Evolutionary conservation across 768 basidiomycete genomes (phyloP), one percentile per base, ranked within the genome.

Genomic region (Tephrocybe sp.): DNA sequence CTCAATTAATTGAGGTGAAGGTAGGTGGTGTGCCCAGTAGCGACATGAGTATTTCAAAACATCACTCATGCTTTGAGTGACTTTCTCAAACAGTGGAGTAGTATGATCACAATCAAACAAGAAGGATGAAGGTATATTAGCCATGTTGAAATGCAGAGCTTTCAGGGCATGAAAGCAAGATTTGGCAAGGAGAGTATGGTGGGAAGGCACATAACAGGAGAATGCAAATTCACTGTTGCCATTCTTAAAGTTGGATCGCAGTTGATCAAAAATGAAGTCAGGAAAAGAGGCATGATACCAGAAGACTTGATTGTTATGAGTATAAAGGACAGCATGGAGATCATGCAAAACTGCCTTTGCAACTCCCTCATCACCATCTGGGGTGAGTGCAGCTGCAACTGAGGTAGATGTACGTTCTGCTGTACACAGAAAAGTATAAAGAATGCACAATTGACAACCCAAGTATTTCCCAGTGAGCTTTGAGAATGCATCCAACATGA

Each of bases 201-300:
- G n/a, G n/a, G n/a, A n/a, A n/a, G n/a, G n/a, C n/a, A n/a, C n/a
- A n/a, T n/a, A n/a, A n/a, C n/a, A n/a, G n/a, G n/a, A n/a, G n/a
- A n/a, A n/a, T n/a, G n/a, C n/a, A 45, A 34, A 3, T 17, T 34
- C 32, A 14, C 17, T 5, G 10, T 45, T 14, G 8, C 6, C 15
- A 34, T 14, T 14, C 11, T 15, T 8, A 36, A 24, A 45, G 8
- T 34, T 45, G 4, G 45, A 45, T 12, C 32, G 45, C 4, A 10
- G 14, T 9, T 48, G 41, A 53, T 45, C 42, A 41, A 59, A 62
- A n/a, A 65, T 53, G 36, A 62, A 65, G 40, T 65, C 60, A 4
- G 57, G 56, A 36, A 62, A 65, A 4, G 62, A 65, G n/a, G 57
- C 44, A 40, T 65, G 63, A 46, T 62, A 63, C 51, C 52, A 65